Conservation (phyloP, 2,329 filamentous ascomycete genomes). For the Botrytis squamosa region DNA sequence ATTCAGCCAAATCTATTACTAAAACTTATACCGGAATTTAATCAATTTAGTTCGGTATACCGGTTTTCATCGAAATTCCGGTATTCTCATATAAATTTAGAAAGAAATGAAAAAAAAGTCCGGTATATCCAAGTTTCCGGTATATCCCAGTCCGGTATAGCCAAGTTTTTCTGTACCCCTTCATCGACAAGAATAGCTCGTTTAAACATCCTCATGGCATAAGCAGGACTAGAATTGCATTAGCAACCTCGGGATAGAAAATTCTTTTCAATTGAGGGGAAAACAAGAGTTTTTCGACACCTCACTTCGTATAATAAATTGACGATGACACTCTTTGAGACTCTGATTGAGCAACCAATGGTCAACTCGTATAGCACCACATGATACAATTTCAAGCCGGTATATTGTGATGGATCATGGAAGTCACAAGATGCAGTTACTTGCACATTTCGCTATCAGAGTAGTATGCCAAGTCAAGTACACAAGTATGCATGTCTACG, state of each 20-base stretch:
- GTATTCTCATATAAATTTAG: too few relatives aligned
- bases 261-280: neutral
- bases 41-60: too few relatives aligned
- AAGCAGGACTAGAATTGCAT: neutral
- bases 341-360: neutral
- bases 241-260: neutral
- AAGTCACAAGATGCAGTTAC: neutral
- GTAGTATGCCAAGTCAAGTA: neutral
- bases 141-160: too few relatives aligned
- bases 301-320: neutral
- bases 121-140: too few relatives aligned
- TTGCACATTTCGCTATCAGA: neutral
- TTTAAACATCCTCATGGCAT: neutral
- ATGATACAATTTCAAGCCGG: neutral
- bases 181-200: slow-evolving; percentile 1
- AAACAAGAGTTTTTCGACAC: neutral
- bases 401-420: neutral
- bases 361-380: neutral
- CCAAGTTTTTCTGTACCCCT: too few relatives aligned
- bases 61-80: too few relatives aligned
- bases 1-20: too few relatives aligned
- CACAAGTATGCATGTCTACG: neutral
- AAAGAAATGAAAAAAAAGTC: too few relatives aligned
- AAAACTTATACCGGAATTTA: too few relatives aligned
- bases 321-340: neutral